phyloP scores from a whole-genome alignment of 1,284 basidiomycete species.

The Microbotryum intermedium region DNA sequence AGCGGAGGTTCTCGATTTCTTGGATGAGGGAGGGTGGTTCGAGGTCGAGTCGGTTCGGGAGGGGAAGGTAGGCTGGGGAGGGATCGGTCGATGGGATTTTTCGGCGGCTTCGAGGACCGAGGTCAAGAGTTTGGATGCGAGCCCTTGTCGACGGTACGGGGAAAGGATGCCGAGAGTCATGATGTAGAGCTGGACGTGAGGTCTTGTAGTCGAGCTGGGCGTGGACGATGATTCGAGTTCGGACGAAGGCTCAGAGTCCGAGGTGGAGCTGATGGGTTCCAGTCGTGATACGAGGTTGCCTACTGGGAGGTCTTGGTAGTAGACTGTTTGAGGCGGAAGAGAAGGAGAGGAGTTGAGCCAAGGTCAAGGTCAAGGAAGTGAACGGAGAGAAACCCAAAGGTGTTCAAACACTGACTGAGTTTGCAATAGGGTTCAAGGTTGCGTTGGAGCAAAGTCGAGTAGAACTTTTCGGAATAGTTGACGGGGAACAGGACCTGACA shows the following conservation, averaged over 20 bases:
- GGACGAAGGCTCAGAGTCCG: slow-evolving; percentile 11
- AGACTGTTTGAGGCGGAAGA: slow-evolving; percentile 27
- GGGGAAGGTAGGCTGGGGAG: not conserved
- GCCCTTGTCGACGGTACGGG: slow-evolving; percentile 41
- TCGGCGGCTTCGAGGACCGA: slow-evolving; percentile 36
- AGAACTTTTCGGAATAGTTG: slow-evolving; percentile 31
- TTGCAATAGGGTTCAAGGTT: slow-evolving; percentile 29
- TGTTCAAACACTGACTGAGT: slow-evolving; percentile 11
- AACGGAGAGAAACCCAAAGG: not conserved
- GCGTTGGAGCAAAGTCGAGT: slow-evolving; percentile 22
- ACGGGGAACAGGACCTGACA: slow-evolving; percentile 31
- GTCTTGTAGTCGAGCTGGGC: slow-evolving; percentile 2
- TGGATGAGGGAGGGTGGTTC: slow-evolving; percentile 15
- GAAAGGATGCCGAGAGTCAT: slow-evolving; percentile 42
- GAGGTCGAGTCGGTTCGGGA: not conserved
- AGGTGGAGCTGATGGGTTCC: slow-evolving; percentile 28
- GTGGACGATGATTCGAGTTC: not conserved
- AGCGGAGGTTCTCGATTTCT: slow-evolving; percentile 11
- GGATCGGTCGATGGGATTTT: slow-evolving; percentile 30
- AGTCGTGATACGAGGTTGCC: slow-evolving; percentile 39
- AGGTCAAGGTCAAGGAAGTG: no score
- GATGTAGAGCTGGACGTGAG: slow-evolving; percentile 37
- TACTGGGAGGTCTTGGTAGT: slow-evolving; percentile 42
- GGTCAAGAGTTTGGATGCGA: slow-evolving; percentile 37
- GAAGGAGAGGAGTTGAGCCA: not conserved